Conservation (phyloP, 345 rosid genomes). For the Balakata baccata region DNA sequence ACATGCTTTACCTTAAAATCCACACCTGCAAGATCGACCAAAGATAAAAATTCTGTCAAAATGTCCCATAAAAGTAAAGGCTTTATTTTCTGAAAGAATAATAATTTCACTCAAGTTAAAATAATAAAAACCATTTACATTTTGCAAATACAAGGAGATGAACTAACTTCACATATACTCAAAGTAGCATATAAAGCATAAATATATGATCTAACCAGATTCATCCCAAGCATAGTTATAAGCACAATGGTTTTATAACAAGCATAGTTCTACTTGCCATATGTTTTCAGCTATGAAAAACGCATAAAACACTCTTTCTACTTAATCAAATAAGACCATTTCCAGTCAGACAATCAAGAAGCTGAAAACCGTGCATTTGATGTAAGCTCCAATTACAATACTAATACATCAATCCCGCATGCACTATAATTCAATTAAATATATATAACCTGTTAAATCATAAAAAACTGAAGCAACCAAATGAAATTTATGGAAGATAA, state of each 20-base stretch:
- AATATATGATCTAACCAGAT: background rate
- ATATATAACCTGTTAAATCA: background rate
- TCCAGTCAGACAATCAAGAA: background rate
- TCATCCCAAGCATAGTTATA: background rate
- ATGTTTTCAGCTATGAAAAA: background rate
- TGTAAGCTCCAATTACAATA: no score
- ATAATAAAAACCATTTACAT: no score
- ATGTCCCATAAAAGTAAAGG: background rate
- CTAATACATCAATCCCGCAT: background rate
- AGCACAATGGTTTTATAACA: background rate
- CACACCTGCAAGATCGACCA: slow-evolving; percentile 49
- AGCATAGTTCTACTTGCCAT: background rate
- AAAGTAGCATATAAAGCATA: no score
- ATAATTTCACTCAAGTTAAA: no score
- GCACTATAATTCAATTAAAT: no score
- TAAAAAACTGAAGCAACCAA: background rate
- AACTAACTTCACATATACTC: no score
- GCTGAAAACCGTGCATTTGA: background rate
- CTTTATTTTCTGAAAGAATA: no score
- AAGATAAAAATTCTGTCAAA: background rate
- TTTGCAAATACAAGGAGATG: no score
- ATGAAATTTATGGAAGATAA: background rate
- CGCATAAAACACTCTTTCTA: background rate
- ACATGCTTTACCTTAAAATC: slow-evolving; percentile 92
- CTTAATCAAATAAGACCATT: background rate